Evolutionary conservation across 1,284 basidiomycete genomes (phyloP).

Genomic region (Sanguinoderma infundibulare): DNA sequence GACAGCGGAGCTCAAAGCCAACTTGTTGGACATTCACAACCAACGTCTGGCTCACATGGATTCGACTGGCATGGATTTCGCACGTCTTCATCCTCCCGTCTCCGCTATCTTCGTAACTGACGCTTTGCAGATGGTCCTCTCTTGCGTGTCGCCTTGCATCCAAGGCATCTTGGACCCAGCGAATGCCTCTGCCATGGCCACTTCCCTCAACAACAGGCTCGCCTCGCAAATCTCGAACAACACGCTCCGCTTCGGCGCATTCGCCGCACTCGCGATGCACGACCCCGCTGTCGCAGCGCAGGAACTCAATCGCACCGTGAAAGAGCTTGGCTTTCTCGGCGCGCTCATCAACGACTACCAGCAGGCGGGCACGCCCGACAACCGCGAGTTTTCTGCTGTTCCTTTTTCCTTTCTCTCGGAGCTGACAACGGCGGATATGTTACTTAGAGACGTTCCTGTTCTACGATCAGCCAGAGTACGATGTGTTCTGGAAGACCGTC

Average conservation of each 20-base stretch:
- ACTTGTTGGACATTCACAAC: slow-evolving; percentile 1
- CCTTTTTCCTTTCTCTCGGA: neutral
- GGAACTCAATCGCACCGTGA: slow-evolving; percentile 46
- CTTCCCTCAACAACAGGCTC: neutral
- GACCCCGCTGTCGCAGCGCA: slow-evolving; percentile 44
- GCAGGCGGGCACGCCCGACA: neutral
- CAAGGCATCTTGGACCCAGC: neutral
- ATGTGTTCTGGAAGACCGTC: slow-evolving; percentile 48
- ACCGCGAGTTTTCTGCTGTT: neutral
- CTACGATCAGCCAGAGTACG: slow-evolving; percentile 49
- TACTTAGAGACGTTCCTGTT: slow-evolving; percentile 31
- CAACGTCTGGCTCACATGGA: slow-evolving; percentile 1
- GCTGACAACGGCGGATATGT: neutral
- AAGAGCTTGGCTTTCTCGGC: slow-evolving; percentile 41
- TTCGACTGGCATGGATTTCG: neutral
- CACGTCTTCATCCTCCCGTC: neutral
- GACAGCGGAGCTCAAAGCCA: neutral
- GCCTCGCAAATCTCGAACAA: slow-evolving; percentile 1
- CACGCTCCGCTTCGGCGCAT: slow-evolving; percentile 38
- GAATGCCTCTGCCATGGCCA: neutral
- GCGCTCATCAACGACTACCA: slow-evolving; percentile 3
- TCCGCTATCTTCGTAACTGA: neutral
- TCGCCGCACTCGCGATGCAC: slow-evolving; percentile 50
- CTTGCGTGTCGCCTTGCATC: neutral
- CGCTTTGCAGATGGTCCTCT: neutral